Evolutionary conservation across 176 grass and related monocot genomes (phyloP).

Genomic region (Musa itinerans): DNA sequence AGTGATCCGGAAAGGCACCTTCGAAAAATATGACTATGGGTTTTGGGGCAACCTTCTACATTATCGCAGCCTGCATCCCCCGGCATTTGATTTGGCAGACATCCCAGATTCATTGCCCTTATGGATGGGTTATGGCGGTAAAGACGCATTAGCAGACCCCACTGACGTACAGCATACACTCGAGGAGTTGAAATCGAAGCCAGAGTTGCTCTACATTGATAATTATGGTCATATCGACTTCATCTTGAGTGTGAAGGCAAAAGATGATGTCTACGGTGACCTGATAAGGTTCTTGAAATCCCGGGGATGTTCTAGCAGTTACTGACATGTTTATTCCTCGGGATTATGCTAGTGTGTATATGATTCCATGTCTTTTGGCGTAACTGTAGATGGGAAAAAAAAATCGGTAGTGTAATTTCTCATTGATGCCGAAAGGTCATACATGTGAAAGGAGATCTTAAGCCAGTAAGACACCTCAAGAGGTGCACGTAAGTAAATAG

Average conservation of each 20-base stretch:
- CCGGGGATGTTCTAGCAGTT: constrained; percentile 46
- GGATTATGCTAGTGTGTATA: too few relatives aligned
- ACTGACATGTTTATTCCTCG: constrained; percentile 20
- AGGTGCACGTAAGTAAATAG: too few relatives aligned
- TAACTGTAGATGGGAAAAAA: too few relatives aligned
- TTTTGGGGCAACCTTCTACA: constrained; percentile 43
- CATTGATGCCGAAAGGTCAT: too few relatives aligned
- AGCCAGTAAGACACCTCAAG: too few relatives aligned
- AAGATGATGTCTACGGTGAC: constrained; percentile 60
- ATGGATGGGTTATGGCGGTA: constrained; percentile 81
- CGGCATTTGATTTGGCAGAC: constrained; percentile 44
- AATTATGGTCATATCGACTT: constrained; percentile 82
- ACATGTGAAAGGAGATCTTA: too few relatives aligned
- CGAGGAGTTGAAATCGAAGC: constrained; percentile 45
- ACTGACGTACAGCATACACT: constrained; percentile 55
- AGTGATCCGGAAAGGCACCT: constrained; percentile 93
- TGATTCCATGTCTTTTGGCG: too few relatives aligned
- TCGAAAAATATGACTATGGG: constrained; percentile 81
- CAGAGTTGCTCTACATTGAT: constrained; percentile 55
- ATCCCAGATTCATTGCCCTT: constrained; percentile 64
- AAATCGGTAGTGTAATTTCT: too few relatives aligned
- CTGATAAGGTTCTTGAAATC: constrained; percentile 59
- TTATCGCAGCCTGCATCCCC: constrained; percentile 39
- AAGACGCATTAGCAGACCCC: constrained; percentile 69
- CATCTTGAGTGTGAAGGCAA: constrained; percentile 48